Percentiles rank a stretch among this genome's conserved stretches.
Conservation (phyloP, 192 early-diverging fungal genomes). For the Coemansia sp. region DNA sequence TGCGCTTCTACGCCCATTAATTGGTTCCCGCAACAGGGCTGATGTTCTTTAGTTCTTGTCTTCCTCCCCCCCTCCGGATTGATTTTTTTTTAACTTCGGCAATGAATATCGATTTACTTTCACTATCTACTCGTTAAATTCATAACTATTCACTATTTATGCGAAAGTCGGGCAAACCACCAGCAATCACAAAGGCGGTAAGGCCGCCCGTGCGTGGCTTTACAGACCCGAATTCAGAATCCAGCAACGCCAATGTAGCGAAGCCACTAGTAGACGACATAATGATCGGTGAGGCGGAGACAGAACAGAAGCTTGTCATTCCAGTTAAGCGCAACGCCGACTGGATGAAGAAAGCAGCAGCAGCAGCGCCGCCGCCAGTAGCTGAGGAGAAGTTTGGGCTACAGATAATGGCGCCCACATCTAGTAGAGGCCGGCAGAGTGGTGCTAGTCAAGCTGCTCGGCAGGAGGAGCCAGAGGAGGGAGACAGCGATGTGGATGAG, state of each 20-base stretch:
- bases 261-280: conserved; percentile 8
- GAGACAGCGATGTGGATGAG: conserved; percentile 19
- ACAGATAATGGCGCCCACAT: not conserved
- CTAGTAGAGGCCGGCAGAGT: not conserved
- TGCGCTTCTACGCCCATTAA: too few relatives aligned
- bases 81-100: too few relatives aligned
- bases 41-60: too few relatives aligned
- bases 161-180: not conserved
- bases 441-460: not conserved
- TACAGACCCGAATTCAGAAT: not conserved
- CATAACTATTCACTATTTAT: too few relatives aligned
- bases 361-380: not conserved
- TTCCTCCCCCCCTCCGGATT: too few relatives aligned
- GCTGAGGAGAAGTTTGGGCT: not conserved
- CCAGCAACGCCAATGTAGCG: not conserved
- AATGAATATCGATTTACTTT: too few relatives aligned
- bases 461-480: not conserved
- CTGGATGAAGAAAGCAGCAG: conserved; percentile 12
- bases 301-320: conserved; percentile 21
- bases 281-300: conserved; percentile 12
- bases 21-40: too few relatives aligned
- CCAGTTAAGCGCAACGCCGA: conserved; percentile 24
- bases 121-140: too few relatives aligned
- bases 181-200: not conserved
- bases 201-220: not conserved